These are phyloP conservation scores for Codiaeum variegatum DNA, from an alignment of 441 rosid species.

Conservation along the genomic window DNA sequence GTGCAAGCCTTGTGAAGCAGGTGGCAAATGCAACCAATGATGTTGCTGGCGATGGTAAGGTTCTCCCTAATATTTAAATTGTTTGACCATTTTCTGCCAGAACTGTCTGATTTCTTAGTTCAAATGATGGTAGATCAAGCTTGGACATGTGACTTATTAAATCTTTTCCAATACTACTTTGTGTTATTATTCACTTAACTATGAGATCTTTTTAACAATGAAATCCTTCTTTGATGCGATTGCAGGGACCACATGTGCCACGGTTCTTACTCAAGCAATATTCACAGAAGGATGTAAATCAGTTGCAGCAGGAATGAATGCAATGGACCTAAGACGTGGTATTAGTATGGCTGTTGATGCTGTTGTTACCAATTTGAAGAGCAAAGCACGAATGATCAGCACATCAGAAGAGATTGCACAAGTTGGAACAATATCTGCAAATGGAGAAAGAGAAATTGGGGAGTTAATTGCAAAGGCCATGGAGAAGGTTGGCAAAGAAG, in stretches of 20 bases:
- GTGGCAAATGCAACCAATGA: conserved; percentile 95
- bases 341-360: conserved; percentile 86
- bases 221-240: neutral
- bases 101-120: neutral
- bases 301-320: conserved; percentile 93
- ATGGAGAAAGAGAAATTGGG: conserved; percentile 91
- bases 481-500: conserved; percentile 95
- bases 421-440: conserved; percentile 88
- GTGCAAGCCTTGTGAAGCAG: conserved; percentile 95
- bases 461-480: conserved; percentile 89
- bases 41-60: conserved; percentile 81
- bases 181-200: neutral
- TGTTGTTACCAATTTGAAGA: conserved; percentile 74
- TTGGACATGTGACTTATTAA: neutral
- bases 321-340: conserved; percentile 87
- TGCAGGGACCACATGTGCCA: conserved; percentile 89
- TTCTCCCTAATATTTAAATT: neutral
- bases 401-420: conserved; percentile 94
- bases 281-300: conserved; percentile 87
- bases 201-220: neutral
- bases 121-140: neutral
- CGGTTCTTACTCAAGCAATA: conserved; percentile 72
- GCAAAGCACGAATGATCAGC: conserved; percentile 84
- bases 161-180: neutral
- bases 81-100: neutral